These are phyloP conservation scores for Chaetomium cochliodes DNA, from an alignment of 495 filamentous ascomycete species.

Conservation along the genomic window DNA sequence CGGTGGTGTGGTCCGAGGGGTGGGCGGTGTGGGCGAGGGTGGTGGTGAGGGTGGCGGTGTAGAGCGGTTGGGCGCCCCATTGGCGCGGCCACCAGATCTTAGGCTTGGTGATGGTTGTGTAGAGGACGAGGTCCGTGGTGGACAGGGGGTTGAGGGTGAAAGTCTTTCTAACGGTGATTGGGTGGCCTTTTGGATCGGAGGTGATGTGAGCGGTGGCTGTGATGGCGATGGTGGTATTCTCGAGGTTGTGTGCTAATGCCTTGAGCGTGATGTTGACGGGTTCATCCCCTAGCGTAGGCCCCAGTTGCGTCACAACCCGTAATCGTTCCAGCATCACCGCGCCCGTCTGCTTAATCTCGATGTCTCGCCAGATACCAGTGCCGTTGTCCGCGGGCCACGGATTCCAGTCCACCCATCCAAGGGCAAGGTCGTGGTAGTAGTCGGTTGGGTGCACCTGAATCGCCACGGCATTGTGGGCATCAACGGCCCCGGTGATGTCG, in stretches of 20 bases:
- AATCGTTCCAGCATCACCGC: slow-evolving; percentile 51
- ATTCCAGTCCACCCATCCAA: slow-evolving; percentile 67
- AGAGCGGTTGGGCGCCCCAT: slow-evolving; percentile 52
- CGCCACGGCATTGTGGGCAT: slow-evolving; percentile 49
- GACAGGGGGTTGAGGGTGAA: slow-evolving; percentile 43
- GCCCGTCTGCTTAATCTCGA: slow-evolving; percentile 59
- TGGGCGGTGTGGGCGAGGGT: slow-evolving; percentile 35
- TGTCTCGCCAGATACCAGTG: slow-evolving; percentile 62
- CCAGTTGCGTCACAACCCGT: slow-evolving; percentile 49
- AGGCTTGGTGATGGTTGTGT: slow-evolving; percentile 38
- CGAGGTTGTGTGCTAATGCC: slow-evolving; percentile 51
- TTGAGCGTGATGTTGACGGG: slow-evolving; percentile 48
- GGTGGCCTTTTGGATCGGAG: slow-evolving; percentile 26
- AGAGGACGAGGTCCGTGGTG: slow-evolving; percentile 41
- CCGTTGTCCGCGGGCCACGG: slow-evolving; percentile 58
- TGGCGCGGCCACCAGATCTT: slow-evolving; percentile 52
- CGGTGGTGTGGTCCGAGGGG: slow-evolving; percentile 46
- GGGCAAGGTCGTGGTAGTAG: slow-evolving; percentile 57
- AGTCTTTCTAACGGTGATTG: slow-evolving; percentile 29
- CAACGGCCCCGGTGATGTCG: slow-evolving; percentile 50
- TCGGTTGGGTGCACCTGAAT: slow-evolving; percentile 57
- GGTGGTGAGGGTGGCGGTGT: slow-evolving; percentile 39
- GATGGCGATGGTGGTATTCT: slow-evolving; percentile 38
- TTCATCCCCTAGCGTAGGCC: slow-evolving; percentile 25
- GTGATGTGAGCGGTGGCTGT: slow-evolving; percentile 43